Evolutionary conservation across 768 basidiomycete species (phyloP), one percentile per base, ranked within the genome.

Genomic region (Strobilomyces echinocephalus): DNA sequence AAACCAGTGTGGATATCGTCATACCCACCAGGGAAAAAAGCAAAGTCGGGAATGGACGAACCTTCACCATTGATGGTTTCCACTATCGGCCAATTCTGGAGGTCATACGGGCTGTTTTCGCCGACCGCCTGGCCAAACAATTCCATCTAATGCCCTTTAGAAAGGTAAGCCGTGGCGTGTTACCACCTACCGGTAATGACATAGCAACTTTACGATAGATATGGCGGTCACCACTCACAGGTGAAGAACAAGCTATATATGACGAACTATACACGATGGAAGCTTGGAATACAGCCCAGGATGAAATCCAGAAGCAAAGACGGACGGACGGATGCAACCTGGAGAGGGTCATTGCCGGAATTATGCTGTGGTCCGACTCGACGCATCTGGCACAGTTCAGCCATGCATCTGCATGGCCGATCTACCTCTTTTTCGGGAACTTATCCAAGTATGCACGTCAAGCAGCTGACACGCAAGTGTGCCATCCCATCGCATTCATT

Each of bases 1-100:
- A 15, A 14, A 18, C 1, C 1, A 2, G 20, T 1, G 31, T 58
- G 2, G 14, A 57, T 14, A 45, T 58, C 1, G 3, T 35, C 8
- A 36, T 58, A 6, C 50, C 46, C 0, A 52, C 46, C 1, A 39
- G 47, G 24, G 42, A 52, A n/a, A 52, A 48, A n/a, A 44, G 31
- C 26, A 16, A 3, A 3, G 15, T 11, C 12, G 55, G 55, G 0
- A 59, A 59, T 4, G 54, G 65, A 1, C 18, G 58, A 11, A 33
- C 28, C 0, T 69, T 72, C 46, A n/a, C 47, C 1, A 48, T 73
- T 2, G 59, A 67, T 2, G 72, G 68, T 0, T 55, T 74, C 3
- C 50, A 54, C 10, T 60, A 66, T 51, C 52, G 60, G 0, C 64
- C 56, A 1, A 43, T 73, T 0, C 58, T 54, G 0, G 31, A 54